Evolutionary conservation across 2,329 filamentous ascomycete species (phyloP).

Genomic region (Aspergillus glaucus): DNA sequence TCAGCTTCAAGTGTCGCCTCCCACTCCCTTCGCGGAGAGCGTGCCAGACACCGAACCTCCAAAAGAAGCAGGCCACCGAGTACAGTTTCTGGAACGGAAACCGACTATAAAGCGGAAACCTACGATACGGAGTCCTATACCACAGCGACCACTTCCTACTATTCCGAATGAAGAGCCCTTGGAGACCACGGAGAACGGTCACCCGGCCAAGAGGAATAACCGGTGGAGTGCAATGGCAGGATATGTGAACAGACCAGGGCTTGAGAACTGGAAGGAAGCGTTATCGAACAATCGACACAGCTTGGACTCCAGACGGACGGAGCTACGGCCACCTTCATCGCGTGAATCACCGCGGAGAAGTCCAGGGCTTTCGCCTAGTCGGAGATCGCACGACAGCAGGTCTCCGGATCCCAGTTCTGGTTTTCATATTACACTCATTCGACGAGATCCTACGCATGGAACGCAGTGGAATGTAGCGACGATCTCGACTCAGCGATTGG

Average conservation of each 20-base stretch:
- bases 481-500: conserved; percentile 42
- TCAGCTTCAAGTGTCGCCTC: conserved; percentile 6
- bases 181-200: conserved; percentile 3
- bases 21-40: conserved; percentile 4
- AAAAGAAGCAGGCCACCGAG: not conserved
- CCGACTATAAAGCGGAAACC: not conserved
- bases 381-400: conserved; percentile 6
- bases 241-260: conserved; percentile 13
- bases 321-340: conserved; percentile 17
- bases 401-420: conserved; percentile 13
- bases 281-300: conserved; percentile 20
- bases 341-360: conserved; percentile 18
- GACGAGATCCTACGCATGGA: conserved; percentile 63
- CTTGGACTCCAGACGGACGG: conserved; percentile 21
- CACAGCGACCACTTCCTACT: conserved; percentile 23
- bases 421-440: conserved; percentile 55
- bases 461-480: conserved; percentile 71
- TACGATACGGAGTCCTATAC: conserved; percentile 2
- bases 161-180: conserved; percentile 20
- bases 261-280: conserved; percentile 17
- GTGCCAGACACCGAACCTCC: not conserved
- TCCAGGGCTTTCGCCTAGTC: conserved; percentile 22
- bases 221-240: conserved; percentile 27
- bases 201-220: conserved; percentile 13
- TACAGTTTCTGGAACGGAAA: not conserved